phyloP scores from a whole-genome alignment of 2,329 filamentous ascomycete genomes.

The Pseudopyrenochaeta lycopersici region DNA sequence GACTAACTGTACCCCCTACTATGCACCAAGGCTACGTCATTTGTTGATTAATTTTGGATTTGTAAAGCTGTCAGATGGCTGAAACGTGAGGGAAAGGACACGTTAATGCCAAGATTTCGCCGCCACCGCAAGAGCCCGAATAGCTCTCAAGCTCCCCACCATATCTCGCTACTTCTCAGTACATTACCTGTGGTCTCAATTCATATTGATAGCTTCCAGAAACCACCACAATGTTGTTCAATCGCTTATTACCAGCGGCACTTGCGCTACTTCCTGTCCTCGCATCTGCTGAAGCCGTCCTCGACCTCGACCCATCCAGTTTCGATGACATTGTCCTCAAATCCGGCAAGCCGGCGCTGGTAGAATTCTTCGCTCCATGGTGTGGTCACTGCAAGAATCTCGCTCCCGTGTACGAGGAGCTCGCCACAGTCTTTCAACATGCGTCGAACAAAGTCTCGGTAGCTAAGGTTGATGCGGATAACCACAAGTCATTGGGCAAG shows the following conservation, averaged over 20 bases:
- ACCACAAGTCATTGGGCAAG: slow-evolving; percentile 83
- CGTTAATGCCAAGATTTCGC: slow-evolving; percentile 40
- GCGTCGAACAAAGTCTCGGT: slow-evolving; percentile 82
- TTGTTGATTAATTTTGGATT: slow-evolving; percentile 22
- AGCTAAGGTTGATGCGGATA: slow-evolving; percentile 95
- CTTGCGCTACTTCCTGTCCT: slow-evolving; percentile 44
- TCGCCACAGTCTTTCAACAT: slow-evolving; percentile 77
- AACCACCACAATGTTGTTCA: slow-evolving; percentile 42
- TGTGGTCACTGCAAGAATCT: slow-evolving; percentile 99
- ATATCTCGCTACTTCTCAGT: slow-evolving; percentile 7
- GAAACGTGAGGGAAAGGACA: slow-evolving; percentile 38
- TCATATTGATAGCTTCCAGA: slow-evolving; percentile 25
- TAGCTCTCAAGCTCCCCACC: slow-evolving; percentile 23
- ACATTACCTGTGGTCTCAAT: slow-evolving; percentile 22
- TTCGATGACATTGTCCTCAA: slow-evolving; percentile 91
- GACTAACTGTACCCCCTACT: too few relatives aligned
- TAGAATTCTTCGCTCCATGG: slow-evolving; percentile 99
- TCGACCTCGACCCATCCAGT: slow-evolving; percentile 88
- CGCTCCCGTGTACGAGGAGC: slow-evolving; percentile 92
- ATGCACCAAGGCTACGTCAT: background rate
- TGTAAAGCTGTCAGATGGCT: slow-evolving; percentile 29
- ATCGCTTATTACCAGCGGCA: slow-evolving; percentile 39
- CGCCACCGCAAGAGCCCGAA: slow-evolving; percentile 23
- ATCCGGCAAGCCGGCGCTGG: slow-evolving; percentile 92
- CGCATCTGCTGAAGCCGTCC: slow-evolving; percentile 78